phyloP scores from a whole-genome alignment of 176 grass and related monocot genomes.

The Avena eriantha region DNA sequence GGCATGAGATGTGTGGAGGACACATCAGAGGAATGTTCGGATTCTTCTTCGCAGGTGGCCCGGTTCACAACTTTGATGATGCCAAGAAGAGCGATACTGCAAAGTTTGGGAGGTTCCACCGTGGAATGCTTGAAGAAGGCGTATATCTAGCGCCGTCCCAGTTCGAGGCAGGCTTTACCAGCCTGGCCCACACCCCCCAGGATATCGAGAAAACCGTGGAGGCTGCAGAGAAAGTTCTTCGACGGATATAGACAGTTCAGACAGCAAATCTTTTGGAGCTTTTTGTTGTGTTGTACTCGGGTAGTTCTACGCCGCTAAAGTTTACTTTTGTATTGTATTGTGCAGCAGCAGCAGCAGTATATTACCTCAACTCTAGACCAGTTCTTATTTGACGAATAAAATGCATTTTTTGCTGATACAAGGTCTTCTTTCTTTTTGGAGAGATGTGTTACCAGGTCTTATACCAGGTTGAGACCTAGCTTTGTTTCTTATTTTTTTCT shows the following conservation, averaged over 20 bases:
- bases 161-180: slow-evolving; percentile 96
- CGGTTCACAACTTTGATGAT: slow-evolving; percentile 85
- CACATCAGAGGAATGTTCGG: slow-evolving; percentile 96
- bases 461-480: background rate
- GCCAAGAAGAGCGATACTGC: slow-evolving; percentile 86
- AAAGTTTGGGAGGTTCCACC: slow-evolving; percentile 91
- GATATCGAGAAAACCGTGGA: slow-evolving; percentile 80
- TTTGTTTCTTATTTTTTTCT: background rate
- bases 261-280: background rate
- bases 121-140: slow-evolving; percentile 95
- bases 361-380: slow-evolving; percentile 22
- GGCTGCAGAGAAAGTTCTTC: slow-evolving; percentile 88
- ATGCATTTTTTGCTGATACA: background rate
- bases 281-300: slow-evolving; percentile 39
- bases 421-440: too few relatives aligned
- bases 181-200: slow-evolving; percentile 79
- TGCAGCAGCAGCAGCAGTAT: slow-evolving; percentile 50
- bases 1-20: slow-evolving; percentile 94
- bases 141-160: slow-evolving; percentile 94
- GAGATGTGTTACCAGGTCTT: background rate
- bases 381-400: too few relatives aligned
- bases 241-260: slow-evolving; percentile 52
- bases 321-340: slow-evolving; percentile 42
- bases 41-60: slow-evolving; percentile 75
- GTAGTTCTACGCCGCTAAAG: slow-evolving; percentile 26